Percentiles rank a stretch among this genome's conserved stretches.
Evolutionary conservation across 352 stramenopile genomes (phyloP).

Genomic region (Globisporangium splendens): DNA sequence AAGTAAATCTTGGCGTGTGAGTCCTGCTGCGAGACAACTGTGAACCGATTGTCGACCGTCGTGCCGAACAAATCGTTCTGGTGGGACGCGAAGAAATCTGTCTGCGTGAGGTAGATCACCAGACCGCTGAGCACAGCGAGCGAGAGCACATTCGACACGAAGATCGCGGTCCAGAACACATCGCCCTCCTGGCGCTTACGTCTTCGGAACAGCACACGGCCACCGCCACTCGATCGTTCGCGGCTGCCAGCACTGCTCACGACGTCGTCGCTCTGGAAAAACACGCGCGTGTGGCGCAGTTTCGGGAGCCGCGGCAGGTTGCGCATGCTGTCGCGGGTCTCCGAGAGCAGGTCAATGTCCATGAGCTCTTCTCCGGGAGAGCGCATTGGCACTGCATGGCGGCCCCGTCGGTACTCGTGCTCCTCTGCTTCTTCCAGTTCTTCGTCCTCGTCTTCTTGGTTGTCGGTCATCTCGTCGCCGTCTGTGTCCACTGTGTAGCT

Average conservation of each 20-base stretch:
- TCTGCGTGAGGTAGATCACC: slow-evolving; percentile 69
- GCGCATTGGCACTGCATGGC: slow-evolving; percentile 63
- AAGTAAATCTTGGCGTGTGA: slow-evolving; percentile 63
- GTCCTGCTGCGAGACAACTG: slow-evolving; percentile 66
- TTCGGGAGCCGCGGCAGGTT: slow-evolving; percentile 29
- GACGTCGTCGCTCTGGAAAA: slow-evolving; percentile 46
- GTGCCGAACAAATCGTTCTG: slow-evolving; percentile 79
- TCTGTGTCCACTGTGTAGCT: slow-evolving; percentile 13
- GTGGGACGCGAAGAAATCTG: slow-evolving; percentile 80
- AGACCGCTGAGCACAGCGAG: slow-evolving; percentile 58
- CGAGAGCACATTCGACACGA: slow-evolving; percentile 65
- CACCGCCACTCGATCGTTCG: slow-evolving; percentile 34
- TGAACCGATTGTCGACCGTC: slow-evolving; percentile 80
- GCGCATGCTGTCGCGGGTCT: slow-evolving; percentile 1
- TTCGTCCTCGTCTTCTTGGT: slow-evolving; percentile 10
- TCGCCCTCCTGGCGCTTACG: slow-evolving; percentile 43
- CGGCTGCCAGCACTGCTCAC: slow-evolving; percentile 27
- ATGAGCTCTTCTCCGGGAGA: slow-evolving; percentile 51
- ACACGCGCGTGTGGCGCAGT: slow-evolving; percentile 33
- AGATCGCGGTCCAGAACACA: slow-evolving; percentile 73
- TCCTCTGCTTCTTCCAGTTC: slow-evolving; percentile 27
- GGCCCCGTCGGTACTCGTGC: slow-evolving; percentile 49
- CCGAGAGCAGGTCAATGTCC: slow-evolving; percentile 25
- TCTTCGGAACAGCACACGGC: slow-evolving; percentile 59
- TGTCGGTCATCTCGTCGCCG: slow-evolving; percentile 7